Conservation (phyloP, 805 yeast genomes). For the Teunomyces lycoperdinae region DNA sequence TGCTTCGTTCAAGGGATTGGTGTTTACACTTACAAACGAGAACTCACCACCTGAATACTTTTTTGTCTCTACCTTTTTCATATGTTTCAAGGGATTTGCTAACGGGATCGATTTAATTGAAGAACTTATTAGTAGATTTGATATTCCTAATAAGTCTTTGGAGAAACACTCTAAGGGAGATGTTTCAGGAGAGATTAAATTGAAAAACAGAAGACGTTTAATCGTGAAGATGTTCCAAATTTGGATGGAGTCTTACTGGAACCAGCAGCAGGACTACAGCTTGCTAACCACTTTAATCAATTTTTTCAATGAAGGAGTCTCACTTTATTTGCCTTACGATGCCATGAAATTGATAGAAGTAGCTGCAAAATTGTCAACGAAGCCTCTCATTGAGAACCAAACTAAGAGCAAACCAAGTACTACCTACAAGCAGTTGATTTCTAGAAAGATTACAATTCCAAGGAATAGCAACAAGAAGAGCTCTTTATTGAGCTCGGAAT, state of each 20-base stretch:
- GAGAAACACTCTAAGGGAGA: constrained; percentile 12
- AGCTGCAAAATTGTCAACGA: constrained; percentile 57
- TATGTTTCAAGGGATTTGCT: constrained; percentile 73
- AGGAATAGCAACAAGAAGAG: constrained; percentile 33
- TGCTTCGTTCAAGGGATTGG: constrained; percentile 67
- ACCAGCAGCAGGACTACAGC: constrained; percentile 54
- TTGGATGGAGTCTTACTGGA: constrained; percentile 94
- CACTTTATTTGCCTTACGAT: constrained; percentile 61
- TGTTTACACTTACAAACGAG: constrained; percentile 67
- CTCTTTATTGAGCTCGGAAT: constrained; percentile 22
- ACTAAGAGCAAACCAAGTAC: constrained; percentile 4
- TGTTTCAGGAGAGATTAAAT: constrained; percentile 26
- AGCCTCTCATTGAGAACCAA: constrained; percentile 48
- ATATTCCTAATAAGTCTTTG: constrained; percentile 36
- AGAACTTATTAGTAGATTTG: constrained; percentile 64
- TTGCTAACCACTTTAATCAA: constrained; percentile 69
- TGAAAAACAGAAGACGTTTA: constrained; percentile 61
- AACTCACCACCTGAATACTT: constrained; percentile 60
- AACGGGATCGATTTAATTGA: constrained; percentile 65
- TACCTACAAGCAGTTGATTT: constrained; percentile 46
- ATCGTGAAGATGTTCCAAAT: constrained; percentile 67
- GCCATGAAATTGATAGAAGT: constrained; percentile 58
- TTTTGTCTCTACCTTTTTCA: constrained; percentile 69
- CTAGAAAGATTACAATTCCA: constrained; percentile 45
- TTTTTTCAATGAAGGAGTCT: constrained; percentile 76